A percentile compares a stretch with the other conserved stretches of the same genome.
Evolutionary conservation across 805 yeast genomes (phyloP).

Genomic region (Pichia kluyveri): DNA sequence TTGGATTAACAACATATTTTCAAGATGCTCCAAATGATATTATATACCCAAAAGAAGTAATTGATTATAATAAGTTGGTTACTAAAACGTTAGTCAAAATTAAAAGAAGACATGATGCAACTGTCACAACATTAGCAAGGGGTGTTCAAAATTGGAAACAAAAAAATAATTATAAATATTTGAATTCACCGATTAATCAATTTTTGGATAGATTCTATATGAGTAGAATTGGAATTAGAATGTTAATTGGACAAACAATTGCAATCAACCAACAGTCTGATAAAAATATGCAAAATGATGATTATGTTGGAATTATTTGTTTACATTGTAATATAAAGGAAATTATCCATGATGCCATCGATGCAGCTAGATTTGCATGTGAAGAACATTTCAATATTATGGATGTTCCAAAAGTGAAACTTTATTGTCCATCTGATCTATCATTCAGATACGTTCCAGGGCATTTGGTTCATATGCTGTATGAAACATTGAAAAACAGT

Average conservation of each 20-base stretch:
- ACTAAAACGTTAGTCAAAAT: constrained; percentile 59
- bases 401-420: constrained; percentile 77
- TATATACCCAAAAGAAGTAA: constrained; percentile 64
- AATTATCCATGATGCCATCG: constrained; percentile 80
- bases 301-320: constrained; percentile 85
- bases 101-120: constrained; percentile 83
- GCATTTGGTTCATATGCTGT: constrained; percentile 83
- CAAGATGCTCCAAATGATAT: constrained; percentile 44
- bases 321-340: constrained; percentile 77
- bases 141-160: constrained; percentile 89
- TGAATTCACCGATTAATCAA: constrained; percentile 67
- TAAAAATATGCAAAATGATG: constrained; percentile 37
- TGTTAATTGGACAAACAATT: constrained; percentile 91
- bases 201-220: constrained; percentile 82
- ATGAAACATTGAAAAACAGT: constrained; percentile 81
- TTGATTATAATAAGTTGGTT: constrained; percentile 59
- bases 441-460: constrained; percentile 90
- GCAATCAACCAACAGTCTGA: constrained; percentile 40
- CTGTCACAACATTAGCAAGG: constrained; percentile 85
- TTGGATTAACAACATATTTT: constrained; percentile 19
- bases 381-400: constrained; percentile 83
- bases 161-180: constrained; percentile 33
- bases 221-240: constrained; percentile 86
- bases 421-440: constrained; percentile 68
- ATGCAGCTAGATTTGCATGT: constrained; percentile 82